These are phyloP conservation scores for Setomelanomma holmii DNA, from an alignment of 2,329 filamentous ascomycete genomes.

Conservation along the genomic window DNA sequence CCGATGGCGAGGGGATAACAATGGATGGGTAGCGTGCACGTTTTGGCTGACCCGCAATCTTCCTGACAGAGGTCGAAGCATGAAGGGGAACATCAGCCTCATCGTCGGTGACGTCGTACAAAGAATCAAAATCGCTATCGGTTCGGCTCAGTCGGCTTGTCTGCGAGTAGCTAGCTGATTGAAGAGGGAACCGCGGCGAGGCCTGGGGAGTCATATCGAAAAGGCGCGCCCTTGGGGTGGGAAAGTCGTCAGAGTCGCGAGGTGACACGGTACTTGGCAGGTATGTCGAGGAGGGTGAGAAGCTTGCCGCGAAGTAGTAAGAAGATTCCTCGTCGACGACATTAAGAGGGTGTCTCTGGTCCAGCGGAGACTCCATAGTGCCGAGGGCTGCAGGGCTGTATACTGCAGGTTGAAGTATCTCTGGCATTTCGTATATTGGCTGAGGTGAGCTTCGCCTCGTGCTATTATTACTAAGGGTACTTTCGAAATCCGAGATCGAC, in stretches of 20 bases:
- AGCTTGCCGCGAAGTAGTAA: slow-evolving; percentile 50
- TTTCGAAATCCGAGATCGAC: slow-evolving; percentile 33
- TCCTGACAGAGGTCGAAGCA: slow-evolving; percentile 60
- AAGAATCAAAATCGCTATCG: slow-evolving; percentile 79
- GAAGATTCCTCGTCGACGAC: slow-evolving; percentile 60
- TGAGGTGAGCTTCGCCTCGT: slow-evolving; percentile 47
- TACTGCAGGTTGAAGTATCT: slow-evolving; percentile 56
- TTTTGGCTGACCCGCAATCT: slow-evolving; percentile 40
- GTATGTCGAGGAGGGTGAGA: slow-evolving; percentile 40
- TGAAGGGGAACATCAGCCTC: slow-evolving; percentile 66
- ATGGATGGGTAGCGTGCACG: slow-evolving; percentile 64
- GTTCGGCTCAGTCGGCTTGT: slow-evolving; percentile 71
- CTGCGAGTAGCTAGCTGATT: slow-evolving; percentile 54
- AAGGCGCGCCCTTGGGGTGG: slow-evolving; percentile 72
- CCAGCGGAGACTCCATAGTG: slow-evolving; percentile 59
- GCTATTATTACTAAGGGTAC: slow-evolving; percentile 47
- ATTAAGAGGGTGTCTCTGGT: slow-evolving; percentile 65
- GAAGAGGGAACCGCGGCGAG: slow-evolving; percentile 57
- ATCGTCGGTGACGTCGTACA: slow-evolving; percentile 85
- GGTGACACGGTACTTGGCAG: slow-evolving; percentile 49
- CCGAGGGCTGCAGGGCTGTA: slow-evolving; percentile 51
- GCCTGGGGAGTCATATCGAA: slow-evolving; percentile 59
- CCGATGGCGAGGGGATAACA: slow-evolving; percentile 64
- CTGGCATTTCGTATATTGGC: slow-evolving; percentile 53
- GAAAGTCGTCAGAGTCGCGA: slow-evolving; percentile 66